Conservation (phyloP, 176 grass and related monocot species). For the Chloris gayana region DNA sequence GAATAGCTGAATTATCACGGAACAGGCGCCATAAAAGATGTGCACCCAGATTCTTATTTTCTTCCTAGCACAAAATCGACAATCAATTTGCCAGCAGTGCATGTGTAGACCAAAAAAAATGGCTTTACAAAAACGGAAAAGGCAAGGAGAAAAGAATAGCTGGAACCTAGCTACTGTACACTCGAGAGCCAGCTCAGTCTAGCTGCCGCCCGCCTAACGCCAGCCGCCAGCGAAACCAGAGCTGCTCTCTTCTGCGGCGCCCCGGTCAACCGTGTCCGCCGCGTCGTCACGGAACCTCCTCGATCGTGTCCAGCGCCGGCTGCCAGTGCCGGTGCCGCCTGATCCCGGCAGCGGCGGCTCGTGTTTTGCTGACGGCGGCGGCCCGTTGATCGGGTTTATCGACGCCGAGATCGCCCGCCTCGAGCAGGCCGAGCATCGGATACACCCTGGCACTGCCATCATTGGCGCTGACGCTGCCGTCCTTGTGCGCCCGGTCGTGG, state of each 20-base stretch:
- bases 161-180: conserved; percentile 48
- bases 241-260: conserved; percentile 18
- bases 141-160: background rate
- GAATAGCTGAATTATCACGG: background rate
- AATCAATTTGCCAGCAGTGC: conserved; percentile 33
- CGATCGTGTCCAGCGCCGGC: conserved; percentile 79
- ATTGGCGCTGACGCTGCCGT: background rate
- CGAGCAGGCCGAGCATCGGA: conserved; percentile 59
- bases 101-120: background rate
- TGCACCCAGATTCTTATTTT: background rate
- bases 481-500: background rate
- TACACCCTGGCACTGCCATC: conserved; percentile 49
- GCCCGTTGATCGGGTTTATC: background rate
- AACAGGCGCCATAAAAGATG: background rate
- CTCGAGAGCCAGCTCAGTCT: conserved; percentile 46
- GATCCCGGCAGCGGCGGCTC: background rate
- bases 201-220: conserved; percentile 52
- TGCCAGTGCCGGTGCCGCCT: conserved; percentile 58
- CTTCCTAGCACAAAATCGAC: conserved; percentile 21
- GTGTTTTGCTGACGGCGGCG: conserved; percentile 2
- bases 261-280: background rate
- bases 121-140: conserved; percentile 17
- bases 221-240: conserved; percentile 43
- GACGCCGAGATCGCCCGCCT: conserved; percentile 12
- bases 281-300: conserved; percentile 58